Evolutionary conservation across 192 early-diverging fungal genomes (phyloP), one percentile per base, ranked within the genome.

Genomic region (Podila horticola): DNA sequence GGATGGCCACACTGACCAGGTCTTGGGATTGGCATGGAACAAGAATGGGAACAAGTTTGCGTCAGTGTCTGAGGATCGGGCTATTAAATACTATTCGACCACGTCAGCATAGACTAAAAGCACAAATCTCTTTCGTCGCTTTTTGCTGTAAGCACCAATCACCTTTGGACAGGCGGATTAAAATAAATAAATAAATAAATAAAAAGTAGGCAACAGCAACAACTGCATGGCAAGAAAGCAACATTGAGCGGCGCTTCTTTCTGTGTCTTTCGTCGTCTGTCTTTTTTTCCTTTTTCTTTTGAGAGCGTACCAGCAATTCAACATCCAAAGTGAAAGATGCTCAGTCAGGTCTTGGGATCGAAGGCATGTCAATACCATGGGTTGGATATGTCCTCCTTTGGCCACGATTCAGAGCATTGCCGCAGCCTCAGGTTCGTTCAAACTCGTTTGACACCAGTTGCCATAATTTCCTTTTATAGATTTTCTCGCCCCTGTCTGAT

Each of bases 11-110:
- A 87, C 84, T 5, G 94, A 94, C 69, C 93, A 95, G 86, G 90
- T 96, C 28, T 96, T 94, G 95, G 92, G 93, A 15, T 84, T 95
- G 19, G 91, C 92, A 3, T 96, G 91, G 84, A 94, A 92, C 84
- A 88, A 91, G 58, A 89, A 93, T 34, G 93, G 94, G 7, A 86
- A 91, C 30, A 90, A 86, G 66, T 84, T 96, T 58, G 93, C 86
- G 6, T 90, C 91, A 41, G 92, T 90, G 33, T 91, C 90, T 4
- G 93, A 96, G 62, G 94, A 96, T 66, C 86, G 87, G 30, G 75
- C 82, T 4, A 45, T 95, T 45, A 81, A 83, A 22, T 86, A 76
- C 75, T 90, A 84, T 58, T 73, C 77, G 62, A 73, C 77, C 15
- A 73, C 77, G 2, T 81, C 77, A 22, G 71, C 77, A 72, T 81